Evolutionary conservation across 495 filamentous ascomycete species (phyloP).

Genomic region (Antarctomyces pellizariae): DNA sequence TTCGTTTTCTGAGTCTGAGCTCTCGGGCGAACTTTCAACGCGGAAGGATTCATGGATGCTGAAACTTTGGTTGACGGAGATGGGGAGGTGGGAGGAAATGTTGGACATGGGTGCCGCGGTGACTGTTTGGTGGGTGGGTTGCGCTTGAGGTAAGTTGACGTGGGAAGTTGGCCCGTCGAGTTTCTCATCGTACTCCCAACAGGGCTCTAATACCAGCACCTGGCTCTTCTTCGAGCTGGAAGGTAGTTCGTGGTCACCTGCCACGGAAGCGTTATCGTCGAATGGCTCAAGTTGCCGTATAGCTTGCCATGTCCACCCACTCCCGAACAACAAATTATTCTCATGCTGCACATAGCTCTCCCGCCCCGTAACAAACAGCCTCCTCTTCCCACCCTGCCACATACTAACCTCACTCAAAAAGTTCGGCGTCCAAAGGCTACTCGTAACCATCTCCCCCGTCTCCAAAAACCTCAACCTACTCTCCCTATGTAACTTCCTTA

Average conservation of each 20-base stretch:
- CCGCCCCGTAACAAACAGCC: constrained; percentile 41
- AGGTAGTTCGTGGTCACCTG: constrained; percentile 35
- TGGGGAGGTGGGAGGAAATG: too few relatives aligned
- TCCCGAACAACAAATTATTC: too few relatives aligned
- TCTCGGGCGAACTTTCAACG: too few relatives aligned
- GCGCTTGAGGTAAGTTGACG: constrained; percentile 18
- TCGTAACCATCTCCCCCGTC: constrained; percentile 38
- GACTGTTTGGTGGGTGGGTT: too few relatives aligned
- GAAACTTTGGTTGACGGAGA: too few relatives aligned
- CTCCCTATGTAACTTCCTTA: constrained; percentile 48
- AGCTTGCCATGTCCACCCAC: constrained; percentile 38
- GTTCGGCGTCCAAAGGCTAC: constrained; percentile 39
- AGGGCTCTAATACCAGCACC: constrained; percentile 22
- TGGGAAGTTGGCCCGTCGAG: constrained; percentile 23
- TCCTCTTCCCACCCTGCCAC: constrained; percentile 29
- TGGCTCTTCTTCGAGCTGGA: too few relatives aligned
- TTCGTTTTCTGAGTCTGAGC: too few relatives aligned
- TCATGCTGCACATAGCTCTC: constrained; percentile 35
- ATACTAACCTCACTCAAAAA: constrained; percentile 44
- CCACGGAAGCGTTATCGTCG: constrained; percentile 25
- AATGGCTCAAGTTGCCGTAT: constrained; percentile 26
- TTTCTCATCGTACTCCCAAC: constrained; percentile 25
- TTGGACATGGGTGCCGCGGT: too few relatives aligned
- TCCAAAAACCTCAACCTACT: constrained; percentile 38
- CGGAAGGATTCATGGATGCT: too few relatives aligned